Base-by-base conservation (phyloP, 164 flowering plant genomes). In the Vitis labrusca region DNA sequence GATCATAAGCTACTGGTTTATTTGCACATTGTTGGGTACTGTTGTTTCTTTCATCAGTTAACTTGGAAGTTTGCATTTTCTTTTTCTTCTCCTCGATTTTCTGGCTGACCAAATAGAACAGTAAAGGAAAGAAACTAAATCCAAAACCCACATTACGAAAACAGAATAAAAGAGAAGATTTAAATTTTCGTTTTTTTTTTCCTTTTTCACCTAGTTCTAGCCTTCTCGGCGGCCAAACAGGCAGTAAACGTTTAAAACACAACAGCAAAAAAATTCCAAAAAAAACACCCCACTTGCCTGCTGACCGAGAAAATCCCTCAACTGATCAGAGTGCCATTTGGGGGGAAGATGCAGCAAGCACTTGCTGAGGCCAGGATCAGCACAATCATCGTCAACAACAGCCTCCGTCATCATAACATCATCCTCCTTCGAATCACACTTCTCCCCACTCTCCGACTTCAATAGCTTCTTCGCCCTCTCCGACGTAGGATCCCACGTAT, bases 401-500 rank as follows among this genome's bases (percentile, higher is more conserved):
- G 19, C 79, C 70, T 66, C 85, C 68, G 73, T 81, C 86, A 65
- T 82, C 74, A 80, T 59, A 27, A 84, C 66, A 30, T 63, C 80
- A 64, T 64, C 69, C 10, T 54, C 79, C 17, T 63, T 63, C 17
- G 10, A 30, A 10, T 49, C 73, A n/a, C 60, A 30, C 47, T 71
- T 71, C 27, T 72, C 85, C 7, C 66, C 83, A 51, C 73, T 61
- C 66, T 73, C 81, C 56, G 53, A 59, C 70, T 80, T 87, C 79
- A 68, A 50, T 51, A 83, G 66, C 90, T 88, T 86, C 82, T 89
- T 92, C 10, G 86, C 97, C 60, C 90, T 76, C 81, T 93, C 90
- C 48, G 99, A 95, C 0, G 98, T 91, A 8, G 99, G 99, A 77
- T 95, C 99, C 98, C 99, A 95, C 3, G 96, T 75, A 32, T 82